Conservation (phyloP, 1,284 basidiomycete species). For the Cutaneotrichosporon arboriforme region DNA sequence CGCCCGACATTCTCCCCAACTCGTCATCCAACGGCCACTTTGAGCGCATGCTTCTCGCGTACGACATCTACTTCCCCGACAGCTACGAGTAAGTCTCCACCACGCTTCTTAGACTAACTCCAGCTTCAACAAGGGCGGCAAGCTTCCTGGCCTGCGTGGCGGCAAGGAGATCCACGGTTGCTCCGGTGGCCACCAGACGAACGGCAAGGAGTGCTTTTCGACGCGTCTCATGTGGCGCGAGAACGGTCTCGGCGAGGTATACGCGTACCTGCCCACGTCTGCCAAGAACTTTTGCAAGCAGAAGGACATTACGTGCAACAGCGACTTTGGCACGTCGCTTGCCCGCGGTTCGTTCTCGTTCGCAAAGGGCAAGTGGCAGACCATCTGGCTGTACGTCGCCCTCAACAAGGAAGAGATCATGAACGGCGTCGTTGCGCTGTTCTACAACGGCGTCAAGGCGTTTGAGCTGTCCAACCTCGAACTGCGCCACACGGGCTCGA, state of each 20-base stretch:
- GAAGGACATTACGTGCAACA: slow-evolving; percentile 40
- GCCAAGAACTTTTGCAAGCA: slow-evolving; percentile 31
- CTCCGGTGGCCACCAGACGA: slow-evolving; percentile 44
- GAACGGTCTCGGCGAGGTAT: slow-evolving; percentile 44
- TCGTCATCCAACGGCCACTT: slow-evolving; percentile 30
- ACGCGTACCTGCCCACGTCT: slow-evolving; percentile 46
- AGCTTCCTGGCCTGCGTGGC: slow-evolving; percentile 47
- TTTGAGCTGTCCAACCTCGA: slow-evolving; percentile 40
- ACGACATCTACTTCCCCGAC: slow-evolving; percentile 41
- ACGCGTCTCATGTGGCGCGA: slow-evolving; percentile 48
- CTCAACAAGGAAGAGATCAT: slow-evolving; percentile 39
- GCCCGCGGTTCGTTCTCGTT: slow-evolving; percentile 44
- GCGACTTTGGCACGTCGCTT: slow-evolving; percentile 47
- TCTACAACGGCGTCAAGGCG: slow-evolving; percentile 42
- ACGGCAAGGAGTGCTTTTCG: slow-evolving; percentile 46
- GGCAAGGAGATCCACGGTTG: slow-evolving; percentile 41
- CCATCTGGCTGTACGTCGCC: slow-evolving; percentile 42
- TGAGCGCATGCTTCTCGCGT: slow-evolving; percentile 38
- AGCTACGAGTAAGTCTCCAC: slow-evolving; percentile 30
- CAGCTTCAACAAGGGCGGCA: slow-evolving; percentile 42
- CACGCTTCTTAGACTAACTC: neutral
- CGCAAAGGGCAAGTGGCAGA: slow-evolving; percentile 42
- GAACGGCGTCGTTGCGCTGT: slow-evolving; percentile 44
- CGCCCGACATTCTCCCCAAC: slow-evolving; percentile 12
- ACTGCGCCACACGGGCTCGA: slow-evolving; percentile 30